Evolutionary conservation across 1,139 yeast genomes (phyloP), one percentile per base, ranked within the genome.

Genomic region (Pneumocystis murina): DNA sequence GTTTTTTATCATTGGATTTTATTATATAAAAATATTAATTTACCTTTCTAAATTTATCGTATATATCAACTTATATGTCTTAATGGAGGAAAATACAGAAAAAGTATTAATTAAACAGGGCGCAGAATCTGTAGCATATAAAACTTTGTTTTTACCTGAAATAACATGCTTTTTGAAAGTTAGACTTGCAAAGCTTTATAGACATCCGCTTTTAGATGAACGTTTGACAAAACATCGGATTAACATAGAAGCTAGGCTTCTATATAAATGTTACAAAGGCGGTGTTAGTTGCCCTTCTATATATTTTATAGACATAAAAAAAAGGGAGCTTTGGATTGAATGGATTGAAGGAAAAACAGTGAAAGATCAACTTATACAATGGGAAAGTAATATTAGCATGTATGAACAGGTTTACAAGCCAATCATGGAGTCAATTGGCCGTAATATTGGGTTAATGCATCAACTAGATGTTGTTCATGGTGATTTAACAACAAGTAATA

Each of bases 261-360:
- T 92, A 76, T 79, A 81, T 64, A 85, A 82, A 70, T 76, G 92
- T 62, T 75, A 76, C 16, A 76, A 75, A 68, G 69, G 82, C 3
- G 86, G 84, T 0, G 78, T 92, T 33, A 75, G 77, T 12, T 85
- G 86, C 1, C 98, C 98, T 0, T 74, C 79, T 62, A 73, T 92
- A 59, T 76, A 87, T 33, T 85, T 84, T 68, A 81, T 86, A 16
- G 97, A 92, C 74, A 82, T 84, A n/a, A 74, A 79, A 60, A 81
- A 83, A 67, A 98, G 97, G 0, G 76, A 88, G 62, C 82, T 92
- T 43, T 91, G 95, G 95, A 87, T 92, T 92, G 95, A 89, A 70
- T 80, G 76, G 68, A 74, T 91, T 24, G 90, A 67, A 14, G 80
- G 80, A 14, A 61, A 60, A 41, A 59, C 62, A 20, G 61, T 66